Percentiles rank a stretch among this genome's conserved stretches.
Evolutionary conservation across 2,329 filamentous ascomycete species (phyloP).

Genomic region (Phialophora macrospora): DNA sequence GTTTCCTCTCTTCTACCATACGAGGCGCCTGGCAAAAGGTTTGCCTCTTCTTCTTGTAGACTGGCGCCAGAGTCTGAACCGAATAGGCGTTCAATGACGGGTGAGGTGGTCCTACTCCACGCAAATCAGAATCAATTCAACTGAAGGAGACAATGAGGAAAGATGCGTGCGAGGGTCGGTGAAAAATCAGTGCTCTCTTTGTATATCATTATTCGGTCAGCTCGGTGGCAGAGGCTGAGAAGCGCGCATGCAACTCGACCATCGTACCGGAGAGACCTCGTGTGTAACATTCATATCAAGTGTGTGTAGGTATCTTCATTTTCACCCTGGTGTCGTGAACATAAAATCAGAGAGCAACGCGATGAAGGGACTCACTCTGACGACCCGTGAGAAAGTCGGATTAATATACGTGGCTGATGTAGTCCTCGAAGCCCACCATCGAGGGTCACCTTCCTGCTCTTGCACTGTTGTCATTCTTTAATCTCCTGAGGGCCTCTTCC

Average conservation of each 20-base stretch:
- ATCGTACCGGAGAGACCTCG: constrained; percentile 2
- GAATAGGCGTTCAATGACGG: neutral
- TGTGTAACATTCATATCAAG: constrained; percentile 33
- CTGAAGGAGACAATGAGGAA: neutral
- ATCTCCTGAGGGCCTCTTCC: constrained; percentile 50
- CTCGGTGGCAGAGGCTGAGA: constrained; percentile 11
- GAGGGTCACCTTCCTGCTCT: constrained; percentile 7
- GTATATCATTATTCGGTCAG: constrained; percentile 55
- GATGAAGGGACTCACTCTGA: neutral
- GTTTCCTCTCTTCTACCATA: neutral
- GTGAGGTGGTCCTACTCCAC: neutral
- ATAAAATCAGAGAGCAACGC: neutral
- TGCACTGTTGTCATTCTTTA: constrained; percentile 40
- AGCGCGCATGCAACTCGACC: constrained; percentile 2
- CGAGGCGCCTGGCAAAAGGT: neutral
- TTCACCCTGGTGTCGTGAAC: neutral
- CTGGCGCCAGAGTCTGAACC: neutral
- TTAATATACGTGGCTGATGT: neutral
- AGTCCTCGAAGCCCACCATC: neutral
- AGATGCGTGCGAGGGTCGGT: neutral
- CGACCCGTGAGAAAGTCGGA: neutral
- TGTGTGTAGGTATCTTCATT: constrained; percentile 22
- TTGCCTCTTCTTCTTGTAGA: neutral
- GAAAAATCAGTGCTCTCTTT: constrained; percentile 64
- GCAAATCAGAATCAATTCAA: neutral